Base-by-base conservation (phyloP, 1,284 basidiomycete species). In the Leccinum variabile region DNA sequence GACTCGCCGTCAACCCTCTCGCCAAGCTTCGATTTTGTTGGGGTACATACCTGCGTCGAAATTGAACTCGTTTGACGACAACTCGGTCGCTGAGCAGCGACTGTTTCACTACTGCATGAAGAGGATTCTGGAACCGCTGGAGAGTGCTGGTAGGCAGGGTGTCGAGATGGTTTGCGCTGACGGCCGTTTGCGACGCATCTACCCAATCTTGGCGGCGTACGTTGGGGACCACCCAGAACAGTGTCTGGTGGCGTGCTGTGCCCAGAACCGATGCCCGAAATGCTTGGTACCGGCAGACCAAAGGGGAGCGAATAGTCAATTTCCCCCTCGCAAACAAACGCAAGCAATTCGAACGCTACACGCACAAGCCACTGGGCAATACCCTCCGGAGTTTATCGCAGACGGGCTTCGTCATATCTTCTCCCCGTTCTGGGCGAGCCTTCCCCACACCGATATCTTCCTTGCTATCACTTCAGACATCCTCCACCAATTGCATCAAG, bases 161-260 rank as follows among this genome's bases (percentile, higher is more conserved):
- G 32, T 54, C 8, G 53, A 54, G n/a, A 54, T 54, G 53, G 32
- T 54, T 18, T 54, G 30, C n/a, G 53, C 32, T 18, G 53, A 54
- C 33, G 53, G 53, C 8, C n/a, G 4, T n/a, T 10, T 39, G 3
- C 35, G 14, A 8, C 28, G 16, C 5, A 58, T 70, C 54, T 70
- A 53, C 44, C 71, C 69, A 2, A 62, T 74, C 9, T 59, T 75
- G 2, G 70, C 67, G 8, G 53, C 53, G 16, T 54, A 33, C 6
- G 18, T 54, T 2, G 53, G 53, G 16, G 53, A 54, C 18, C 53
- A 54, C n/a, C 53, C 53, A 10, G 53, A 54, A 16, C 53, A 54
- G 53, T 54, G 53, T 18, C 53, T 54, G 57, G 61, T 75, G 1
- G 65, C 68, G 0, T 69, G 70, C 55, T 68, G 65, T 52, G 62